Base-by-base conservation (phyloP, 2,329 filamentous ascomycete species). In the Cercospora zeina region DNA sequence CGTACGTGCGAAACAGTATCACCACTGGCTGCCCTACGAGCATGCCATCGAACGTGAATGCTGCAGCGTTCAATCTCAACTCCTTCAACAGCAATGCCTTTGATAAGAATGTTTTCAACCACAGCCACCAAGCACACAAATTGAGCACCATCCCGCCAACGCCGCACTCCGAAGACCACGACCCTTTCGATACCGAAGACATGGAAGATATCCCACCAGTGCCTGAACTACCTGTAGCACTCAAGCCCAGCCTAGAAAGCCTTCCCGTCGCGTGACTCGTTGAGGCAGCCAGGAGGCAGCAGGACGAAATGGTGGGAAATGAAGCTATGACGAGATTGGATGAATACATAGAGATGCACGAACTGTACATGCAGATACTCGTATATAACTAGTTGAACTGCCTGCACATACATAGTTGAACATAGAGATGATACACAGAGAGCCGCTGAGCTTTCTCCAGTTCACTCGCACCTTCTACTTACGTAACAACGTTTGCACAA, bases 141-240 rank as follows among this genome's bases (percentile, higher is more conserved):
- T 63, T 79, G 51, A 70, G 71, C 9, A 74, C 75, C 0, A 78
- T 79, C 31, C 77, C 77, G n/a, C 76, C 74, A 2, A 80, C 76
- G 5, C 77, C 77, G n/a, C 73, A 69, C 19, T 58, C 59, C 8
- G 65, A 70, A 4, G 64, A 67, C 13, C 65, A 70, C 10, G 75
- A 76, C 63, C 77, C 77, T 0, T 79, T 79, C 62, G 76, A 77
- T 33, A 71, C 54, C 2, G 47, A 37, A 1, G 49, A 59, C n/a
- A 63, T 63, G 61, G 37, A 55, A 33, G 59, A 66, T 3, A 62
- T 70, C 30, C 71, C 71, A 1, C 62, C 61, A 14, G 37, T 71
- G 34, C 68, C 68, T 36, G 62, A 55, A 3, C 39, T 70, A 14
- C 59, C 65, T 5, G 45, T 62, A 13, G 56, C 36, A 34, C 56